phyloP scores from a whole-genome alignment of 768 basidiomycete species.

The Lepiota venenata region DNA sequence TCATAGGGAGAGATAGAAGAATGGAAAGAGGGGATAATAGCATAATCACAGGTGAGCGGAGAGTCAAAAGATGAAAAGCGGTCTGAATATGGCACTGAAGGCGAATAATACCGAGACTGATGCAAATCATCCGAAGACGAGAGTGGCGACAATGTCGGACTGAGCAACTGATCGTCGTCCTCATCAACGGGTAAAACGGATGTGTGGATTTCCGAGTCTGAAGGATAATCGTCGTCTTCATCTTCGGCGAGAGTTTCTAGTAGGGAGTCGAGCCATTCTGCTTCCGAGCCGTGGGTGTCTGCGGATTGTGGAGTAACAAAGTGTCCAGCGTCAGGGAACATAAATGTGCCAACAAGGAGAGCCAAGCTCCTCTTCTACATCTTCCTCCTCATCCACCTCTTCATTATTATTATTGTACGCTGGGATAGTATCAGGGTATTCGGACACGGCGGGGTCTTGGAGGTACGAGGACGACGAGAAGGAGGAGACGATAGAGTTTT shows the following conservation, averaged over 20 bases:
- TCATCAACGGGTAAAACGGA: slow-evolving; percentile 54
- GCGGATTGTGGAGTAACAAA: slow-evolving; percentile 36
- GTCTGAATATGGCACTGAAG: slow-evolving; percentile 40
- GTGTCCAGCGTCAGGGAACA: slow-evolving; percentile 76
- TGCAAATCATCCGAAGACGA: slow-evolving; percentile 75
- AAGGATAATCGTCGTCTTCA: slow-evolving; percentile 53
- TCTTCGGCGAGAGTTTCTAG: slow-evolving; percentile 72
- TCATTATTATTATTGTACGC: slow-evolving; percentile 35
- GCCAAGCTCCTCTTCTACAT: slow-evolving; percentile 45
- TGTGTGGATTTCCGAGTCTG: slow-evolving; percentile 41
- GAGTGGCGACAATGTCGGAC: slow-evolving; percentile 66
- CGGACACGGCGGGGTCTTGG: slow-evolving; percentile 28
- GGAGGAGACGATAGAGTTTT: slow-evolving; percentile 73
- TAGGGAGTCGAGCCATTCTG: slow-evolving; percentile 80
- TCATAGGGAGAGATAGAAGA: slow-evolving; percentile 41
- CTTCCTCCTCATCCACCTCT: slow-evolving; percentile 36
- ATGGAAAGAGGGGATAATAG: slow-evolving; percentile 45
- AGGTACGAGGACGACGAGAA: slow-evolving; percentile 44
- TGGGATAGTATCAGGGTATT: slow-evolving; percentile 24
- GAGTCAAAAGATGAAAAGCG: slow-evolving; percentile 19
- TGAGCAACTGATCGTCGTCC: slow-evolving; percentile 60
- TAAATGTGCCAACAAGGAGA: slow-evolving; percentile 66
- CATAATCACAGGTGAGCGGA: slow-evolving; percentile 39
- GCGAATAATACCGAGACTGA: slow-evolving; percentile 43
- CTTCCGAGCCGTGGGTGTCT: slow-evolving; percentile 53